Percentiles rank a stretch among this genome's conserved stretches.
These are phyloP conservation scores for Pyrus hybrid DNA, from an alignment of 331 rosid genomes.

Conservation along the genomic window DNA sequence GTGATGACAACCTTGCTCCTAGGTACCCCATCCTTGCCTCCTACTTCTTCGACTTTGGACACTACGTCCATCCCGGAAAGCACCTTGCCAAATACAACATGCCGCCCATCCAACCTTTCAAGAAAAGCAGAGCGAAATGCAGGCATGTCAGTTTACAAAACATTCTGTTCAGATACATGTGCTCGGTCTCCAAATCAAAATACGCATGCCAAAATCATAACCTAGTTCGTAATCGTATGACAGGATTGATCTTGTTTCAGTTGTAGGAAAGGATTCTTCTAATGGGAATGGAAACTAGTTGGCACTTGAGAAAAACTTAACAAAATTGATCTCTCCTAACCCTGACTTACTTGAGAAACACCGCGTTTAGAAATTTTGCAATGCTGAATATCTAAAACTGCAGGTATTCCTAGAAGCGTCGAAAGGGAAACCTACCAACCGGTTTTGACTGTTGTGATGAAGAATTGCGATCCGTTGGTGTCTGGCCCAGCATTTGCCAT, in stretches of 20 bases:
- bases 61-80: slow-evolving; percentile 68
- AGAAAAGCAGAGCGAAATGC: slow-evolving; percentile 11
- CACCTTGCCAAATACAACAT: slow-evolving; percentile 80
- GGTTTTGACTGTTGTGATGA: slow-evolving; percentile 75
- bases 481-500: slow-evolving; percentile 91
- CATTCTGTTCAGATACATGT: neutral
- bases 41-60: slow-evolving; percentile 66
- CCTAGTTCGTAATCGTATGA: neutral
- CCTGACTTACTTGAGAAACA: neutral
- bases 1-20: slow-evolving; percentile 42
- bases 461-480: slow-evolving; percentile 91
- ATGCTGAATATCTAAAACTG: too few species aligned
- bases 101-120: slow-evolving; percentile 79
- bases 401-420: neutral
- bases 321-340: neutral
- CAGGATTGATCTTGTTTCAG: neutral
- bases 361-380: too few species aligned
- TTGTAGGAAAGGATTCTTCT: neutral
- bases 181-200: neutral
- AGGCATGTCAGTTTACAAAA: neutral
- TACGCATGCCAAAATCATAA: neutral
- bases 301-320: neutral
- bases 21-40: slow-evolving; percentile 47
- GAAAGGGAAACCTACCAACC: slow-evolving; percentile 42
- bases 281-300: neutral